Conservation (phyloP, 495 filamentous ascomycete genomes). For the Hypoxylon fuscum region DNA sequence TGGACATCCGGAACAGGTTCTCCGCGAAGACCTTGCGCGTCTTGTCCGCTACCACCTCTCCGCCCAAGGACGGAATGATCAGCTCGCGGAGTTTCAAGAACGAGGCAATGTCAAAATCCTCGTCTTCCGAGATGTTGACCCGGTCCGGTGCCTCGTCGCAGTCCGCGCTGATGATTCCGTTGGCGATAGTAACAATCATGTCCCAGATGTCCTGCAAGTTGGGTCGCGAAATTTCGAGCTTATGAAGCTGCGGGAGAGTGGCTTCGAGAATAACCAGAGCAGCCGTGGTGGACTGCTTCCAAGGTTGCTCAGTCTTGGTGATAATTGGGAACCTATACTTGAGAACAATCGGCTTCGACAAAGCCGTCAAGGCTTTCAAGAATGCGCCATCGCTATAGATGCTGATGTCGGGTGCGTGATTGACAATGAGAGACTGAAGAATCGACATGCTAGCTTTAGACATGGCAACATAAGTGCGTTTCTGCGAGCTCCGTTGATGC, state of each 20-base stretch:
- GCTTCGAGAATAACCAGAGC: slow-evolving; percentile 73
- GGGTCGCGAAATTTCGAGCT: slow-evolving; percentile 60
- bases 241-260: slow-evolving; percentile 69
- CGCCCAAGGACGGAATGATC: slow-evolving; percentile 78
- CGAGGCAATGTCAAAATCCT: slow-evolving; percentile 81
- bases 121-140: slow-evolving; percentile 65
- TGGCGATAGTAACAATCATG: slow-evolving; percentile 65
- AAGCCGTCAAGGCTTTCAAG: slow-evolving; percentile 65
- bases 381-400: slow-evolving; percentile 73
- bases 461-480: slow-evolving; percentile 84
- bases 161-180: slow-evolving; percentile 68
- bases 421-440: slow-evolving; percentile 68
- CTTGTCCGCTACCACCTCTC: slow-evolving; percentile 67
- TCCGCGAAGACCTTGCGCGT: slow-evolving; percentile 75
- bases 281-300: slow-evolving; percentile 79
- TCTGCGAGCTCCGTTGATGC: slow-evolving; percentile 47
- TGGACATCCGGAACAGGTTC: slow-evolving; percentile 81
- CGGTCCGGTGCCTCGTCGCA: slow-evolving; percentile 51
- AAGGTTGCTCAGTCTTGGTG: slow-evolving; percentile 69
- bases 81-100: slow-evolving; percentile 74
- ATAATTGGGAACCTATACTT: slow-evolving; percentile 75
- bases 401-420: slow-evolving; percentile 68
- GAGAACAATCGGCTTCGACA: slow-evolving; percentile 71
- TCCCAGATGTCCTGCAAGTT: slow-evolving; percentile 64
- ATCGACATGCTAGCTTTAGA: slow-evolving; percentile 79